Percentiles rank a stretch among this genome's conserved stretches.
phyloP scores from a whole-genome alignment of 2,329 filamentous ascomycete species.

The Fusarium pseudocircinatum region DNA sequence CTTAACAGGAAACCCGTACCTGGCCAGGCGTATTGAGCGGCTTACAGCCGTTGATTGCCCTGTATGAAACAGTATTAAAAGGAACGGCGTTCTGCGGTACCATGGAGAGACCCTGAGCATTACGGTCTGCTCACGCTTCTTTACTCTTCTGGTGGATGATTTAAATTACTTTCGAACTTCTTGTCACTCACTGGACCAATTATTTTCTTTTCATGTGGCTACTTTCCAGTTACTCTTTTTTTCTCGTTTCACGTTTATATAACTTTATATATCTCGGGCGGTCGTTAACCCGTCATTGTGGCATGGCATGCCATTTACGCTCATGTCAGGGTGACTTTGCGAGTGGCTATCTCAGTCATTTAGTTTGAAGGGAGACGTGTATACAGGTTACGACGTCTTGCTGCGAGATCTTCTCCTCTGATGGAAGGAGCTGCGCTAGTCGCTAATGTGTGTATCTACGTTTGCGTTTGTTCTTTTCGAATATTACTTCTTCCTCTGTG shows the following conservation, averaged over 20 bases:
- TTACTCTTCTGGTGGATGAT: conserved; percentile 39
- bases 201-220: conserved; percentile 27
- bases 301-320: conserved; percentile 28
- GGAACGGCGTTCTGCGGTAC: conserved; percentile 46
- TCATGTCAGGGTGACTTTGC: conserved; percentile 20
- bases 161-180: conserved; percentile 35
- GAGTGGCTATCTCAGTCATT: conserved; percentile 11
- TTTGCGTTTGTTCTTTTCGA: conserved; percentile 36
- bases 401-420: conserved; percentile 9
- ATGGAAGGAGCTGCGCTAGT: conserved; percentile 36
- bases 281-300: conserved; percentile 22
- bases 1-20: conserved; percentile 66
- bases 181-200: conserved; percentile 38
- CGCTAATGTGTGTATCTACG: conserved; percentile 46
- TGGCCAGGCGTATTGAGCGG: conserved; percentile 57
- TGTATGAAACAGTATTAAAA: conserved; percentile 39
- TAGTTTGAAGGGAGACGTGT: conserved; percentile 8
- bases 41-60: conserved; percentile 22
- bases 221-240: conserved; percentile 29
- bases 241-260: conserved; percentile 40
- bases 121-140: conserved; percentile 39
- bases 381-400: conserved; percentile 30
- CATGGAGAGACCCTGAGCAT: conserved; percentile 36
- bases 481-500: conserved; percentile 36
- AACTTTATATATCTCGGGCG: conserved; percentile 36